Evolutionary conservation across 1,284 basidiomycete genomes (phyloP), one percentile per base, ranked within the genome.

Genomic region (Papiliotrema fonsecae): DNA sequence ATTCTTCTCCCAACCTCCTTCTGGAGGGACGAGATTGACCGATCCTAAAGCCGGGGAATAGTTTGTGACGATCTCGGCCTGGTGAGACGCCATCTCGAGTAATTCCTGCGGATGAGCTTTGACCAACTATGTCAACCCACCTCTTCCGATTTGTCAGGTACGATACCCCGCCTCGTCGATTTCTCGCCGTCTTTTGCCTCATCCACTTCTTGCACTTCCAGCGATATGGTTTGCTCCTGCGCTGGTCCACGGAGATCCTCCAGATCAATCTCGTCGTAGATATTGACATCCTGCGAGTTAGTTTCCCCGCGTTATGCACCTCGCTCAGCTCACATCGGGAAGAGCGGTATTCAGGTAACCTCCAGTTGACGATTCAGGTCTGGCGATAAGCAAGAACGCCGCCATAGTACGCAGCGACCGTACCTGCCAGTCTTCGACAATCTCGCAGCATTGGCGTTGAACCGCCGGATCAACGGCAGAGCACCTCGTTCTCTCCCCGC

Each of bases 381-480:
- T n/a, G n/a, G n/a, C n/a, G n/a, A n/a, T n/a, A n/a, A n/a, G n/a
- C 35, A 18, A 9, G 7, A 7, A 19, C 26, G 25, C 26, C 35
- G 6, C 18, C 18, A 6, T n/a, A 14, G 14, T 22, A 26, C 26
- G 19, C 28, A 32, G 30, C 43, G 4, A 44, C 48, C 13, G 45
- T 40, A 38, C 48, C 27, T 48, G 47, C 7, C 58, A 21, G 52
- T 19, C n/a, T 47, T 51, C 7, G 97, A 77, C 14, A 97, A 75
- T 56, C 90, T 79, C 61, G 93, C 88, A 0, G 90, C 94, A 72
- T 98, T 96, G 64, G 97, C 90, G 65, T 98, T 98, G 76, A 98
- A 98, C 61, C 94, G 86, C 36, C 96, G 81, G 61, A 99, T 97
- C 28, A 98, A 79, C 0, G 96, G 96, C 32, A 99, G 73, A 18